These are phyloP conservation scores for Wickerhamomyces sp. DNA, from an alignment of 1,139 yeast species.

Conservation along the genomic window DNA sequence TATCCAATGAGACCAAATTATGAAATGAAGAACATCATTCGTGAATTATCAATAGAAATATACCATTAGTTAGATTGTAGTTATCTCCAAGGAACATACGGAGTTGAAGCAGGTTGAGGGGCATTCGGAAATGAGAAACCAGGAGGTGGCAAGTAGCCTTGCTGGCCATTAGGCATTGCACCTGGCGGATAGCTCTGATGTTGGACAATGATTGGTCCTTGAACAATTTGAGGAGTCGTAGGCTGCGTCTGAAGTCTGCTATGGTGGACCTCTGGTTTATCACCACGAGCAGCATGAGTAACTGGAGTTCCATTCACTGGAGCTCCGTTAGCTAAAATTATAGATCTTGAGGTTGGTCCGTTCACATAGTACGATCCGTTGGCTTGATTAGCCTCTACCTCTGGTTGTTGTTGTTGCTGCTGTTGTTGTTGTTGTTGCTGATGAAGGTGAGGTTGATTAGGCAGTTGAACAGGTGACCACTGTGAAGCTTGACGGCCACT, in stretches of 20 bases:
- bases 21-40: too few relatives aligned
- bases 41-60: too few relatives aligned
- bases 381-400: neutral
- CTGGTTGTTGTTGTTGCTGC: conserved; percentile 4
- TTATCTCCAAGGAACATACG: conserved; percentile 12
- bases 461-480: conserved; percentile 1
- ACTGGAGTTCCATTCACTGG: neutral
- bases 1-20: too few relatives aligned
- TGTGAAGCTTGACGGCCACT: neutral
- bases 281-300: neutral
- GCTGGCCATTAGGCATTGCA: conserved; percentile 5
- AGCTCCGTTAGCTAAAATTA: neutral
- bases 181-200: conserved; percentile 3
- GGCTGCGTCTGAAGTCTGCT: conserved; percentile 6
- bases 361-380: neutral
- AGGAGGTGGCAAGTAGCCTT: conserved; percentile 9
- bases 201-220: conserved; percentile 4
- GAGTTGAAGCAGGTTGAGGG: conserved; percentile 1
- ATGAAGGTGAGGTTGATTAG: conserved; percentile 2
- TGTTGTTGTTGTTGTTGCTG: conserved; percentile 5
- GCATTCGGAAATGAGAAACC: neutral
- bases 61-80: neutral
- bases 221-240: conserved; percentile 2
- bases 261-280: neutral
- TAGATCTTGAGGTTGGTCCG: neutral